Evolutionary conservation across 306 rosid genomes (phyloP).

Genomic region (Chamaecrista fasciculata): DNA sequence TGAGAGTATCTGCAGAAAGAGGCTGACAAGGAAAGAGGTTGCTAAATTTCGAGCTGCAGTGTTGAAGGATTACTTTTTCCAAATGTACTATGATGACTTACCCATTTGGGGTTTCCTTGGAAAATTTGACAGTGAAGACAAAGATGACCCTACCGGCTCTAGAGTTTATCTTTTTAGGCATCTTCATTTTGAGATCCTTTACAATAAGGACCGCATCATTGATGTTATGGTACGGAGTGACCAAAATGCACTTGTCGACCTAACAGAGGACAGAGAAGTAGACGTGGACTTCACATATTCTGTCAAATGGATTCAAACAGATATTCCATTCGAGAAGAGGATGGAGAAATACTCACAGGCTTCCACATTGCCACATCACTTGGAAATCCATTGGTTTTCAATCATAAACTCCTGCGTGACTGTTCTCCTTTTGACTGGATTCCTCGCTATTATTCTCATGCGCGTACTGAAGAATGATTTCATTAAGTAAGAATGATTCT

Average conservation of each 20-base stretch:
- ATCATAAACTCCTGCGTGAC: slow-evolving; percentile 61
- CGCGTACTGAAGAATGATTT: slow-evolving; percentile 68
- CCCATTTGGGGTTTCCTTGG: slow-evolving; percentile 38
- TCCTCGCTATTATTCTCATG: slow-evolving; percentile 67
- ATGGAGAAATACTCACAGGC: slow-evolving; percentile 71
- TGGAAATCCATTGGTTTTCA: slow-evolving; percentile 72
- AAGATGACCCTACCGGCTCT: slow-evolving; percentile 11
- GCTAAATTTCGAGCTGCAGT: slow-evolving; percentile 28
- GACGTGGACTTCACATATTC: slow-evolving; percentile 31
- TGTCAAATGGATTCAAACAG: slow-evolving; percentile 27
- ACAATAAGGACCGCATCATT: slow-evolving; percentile 30
- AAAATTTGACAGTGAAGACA: slow-evolving; percentile 21
- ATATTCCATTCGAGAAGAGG: slow-evolving; percentile 33
- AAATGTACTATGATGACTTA: slow-evolving; percentile 36
- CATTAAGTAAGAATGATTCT: slow-evolving; percentile 48
- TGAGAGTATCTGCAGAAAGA: slow-evolving; percentile 24
- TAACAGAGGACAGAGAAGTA: slow-evolving; percentile 24
- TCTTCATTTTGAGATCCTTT: slow-evolving; percentile 26
- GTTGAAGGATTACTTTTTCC: slow-evolving; percentile 32
- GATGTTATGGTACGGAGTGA: slow-evolving; percentile 22
- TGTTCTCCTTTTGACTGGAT: slow-evolving; percentile 65
- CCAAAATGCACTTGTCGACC: slow-evolving; percentile 21
- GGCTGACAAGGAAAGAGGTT: slow-evolving; percentile 20
- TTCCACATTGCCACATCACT: slow-evolving; percentile 58
- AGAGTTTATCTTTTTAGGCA: slow-evolving; percentile 27